Base-by-base conservation (phyloP, 495 filamentous ascomycete species). In the Trichodelitschia bisporula region DNA sequence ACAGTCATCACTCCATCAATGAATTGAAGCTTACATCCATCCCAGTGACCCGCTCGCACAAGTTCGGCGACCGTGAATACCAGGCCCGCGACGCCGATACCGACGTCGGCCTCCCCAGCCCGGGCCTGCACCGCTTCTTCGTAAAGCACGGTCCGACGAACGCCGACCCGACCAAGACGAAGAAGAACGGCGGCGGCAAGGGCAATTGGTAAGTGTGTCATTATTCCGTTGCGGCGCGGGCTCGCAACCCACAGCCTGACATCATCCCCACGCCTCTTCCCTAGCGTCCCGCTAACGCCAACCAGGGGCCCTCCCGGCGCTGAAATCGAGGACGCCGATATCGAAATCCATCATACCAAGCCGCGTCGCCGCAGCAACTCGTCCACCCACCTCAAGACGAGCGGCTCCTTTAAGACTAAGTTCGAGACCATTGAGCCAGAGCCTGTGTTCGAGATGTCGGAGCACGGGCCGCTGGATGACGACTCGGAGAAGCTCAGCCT, bases 131-230 rank as follows among this genome's bases (percentile, higher is more conserved):
- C 41, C 77, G 79, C 41, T 93, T 69, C 64, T 95, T 95, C 47
- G 79, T 63, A 45, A 93, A 92, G 62, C 53, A 65, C 19, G 86
- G 84, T 39, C 75, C 72, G 43, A 57, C 68, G 41, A 83, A 80
- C 44, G 54, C 57, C 40, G 73, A 89, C 44, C 86, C 84, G 24
- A 77, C 77, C 53, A 86, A 86, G 64, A 76, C 72, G 40, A 93
- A 93, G 70, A 95, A 95, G 61, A 76, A 91, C 37, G 84, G 84
- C 30, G 75, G 67, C 30, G 84, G 84, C 25, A 86, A 79, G 50
- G 77, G 72, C 48, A 92, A 92, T 51, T 95, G 84, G 84, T 92
- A 64, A 51, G 69, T 47, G n/a, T n/a, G n/a, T n/a, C n/a, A n/a
- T n/a, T n/a, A n/a, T n/a, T n/a, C n/a, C n/a, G n/a, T n/a, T n/a